Conservation (phyloP, 179 eudicot species). For the Carnegiea gigantea region DNA sequence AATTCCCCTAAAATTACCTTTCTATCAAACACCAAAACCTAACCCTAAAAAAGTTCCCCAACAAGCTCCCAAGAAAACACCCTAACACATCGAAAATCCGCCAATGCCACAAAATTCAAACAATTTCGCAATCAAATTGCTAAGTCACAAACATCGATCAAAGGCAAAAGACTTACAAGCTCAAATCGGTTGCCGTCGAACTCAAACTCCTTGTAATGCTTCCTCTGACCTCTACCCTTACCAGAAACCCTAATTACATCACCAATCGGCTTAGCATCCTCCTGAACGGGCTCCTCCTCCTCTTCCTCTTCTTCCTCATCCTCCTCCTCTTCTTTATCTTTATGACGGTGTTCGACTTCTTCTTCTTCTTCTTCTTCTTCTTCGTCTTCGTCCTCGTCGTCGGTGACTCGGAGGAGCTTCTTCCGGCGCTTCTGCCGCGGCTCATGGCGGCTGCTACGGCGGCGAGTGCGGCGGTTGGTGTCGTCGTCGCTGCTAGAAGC, state of each 20-base stretch:
- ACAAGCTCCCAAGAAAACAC: background rate
- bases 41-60: background rate
- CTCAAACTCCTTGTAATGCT: constrained; percentile 52
- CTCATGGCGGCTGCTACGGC: constrained; percentile 17
- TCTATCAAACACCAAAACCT: constrained; percentile 11
- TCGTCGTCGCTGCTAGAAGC: constrained; percentile 28
- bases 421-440: constrained; percentile 31
- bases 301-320: constrained; percentile 34
- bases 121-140: background rate
- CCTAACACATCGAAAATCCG: background rate
- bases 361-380: constrained; percentile 23
- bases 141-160: background rate
- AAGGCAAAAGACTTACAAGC: constrained; percentile 41
- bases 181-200: constrained; percentile 63
- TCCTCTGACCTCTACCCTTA: constrained; percentile 46
- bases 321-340: constrained; percentile 18
- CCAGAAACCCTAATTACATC: constrained; percentile 61
- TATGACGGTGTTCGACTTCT: constrained; percentile 3
- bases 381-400: constrained; percentile 27
- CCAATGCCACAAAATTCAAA: background rate
- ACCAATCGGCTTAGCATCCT: constrained; percentile 63
- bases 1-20: background rate
- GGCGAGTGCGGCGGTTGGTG: constrained; percentile 15
- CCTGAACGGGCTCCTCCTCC: constrained; percentile 46
- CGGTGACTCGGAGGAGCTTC: constrained; percentile 27